A percentile compares a stretch with the other conserved stretches of the same genome.
Conservation (phyloP, 345 rosid species). For the Moricandia moricandioides region DNA sequence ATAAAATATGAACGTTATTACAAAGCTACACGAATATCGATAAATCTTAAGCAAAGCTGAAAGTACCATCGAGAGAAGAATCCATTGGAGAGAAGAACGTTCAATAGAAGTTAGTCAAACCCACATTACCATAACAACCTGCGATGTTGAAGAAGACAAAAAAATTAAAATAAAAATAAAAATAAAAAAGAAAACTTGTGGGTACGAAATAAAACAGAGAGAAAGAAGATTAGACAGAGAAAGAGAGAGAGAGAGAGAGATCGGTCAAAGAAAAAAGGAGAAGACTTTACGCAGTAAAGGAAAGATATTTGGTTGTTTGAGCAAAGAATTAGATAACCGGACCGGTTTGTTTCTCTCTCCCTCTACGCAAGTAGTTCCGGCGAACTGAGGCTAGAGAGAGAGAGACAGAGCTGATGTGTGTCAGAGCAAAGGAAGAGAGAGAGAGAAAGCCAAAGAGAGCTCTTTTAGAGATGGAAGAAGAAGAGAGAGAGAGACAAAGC, state of each 20-base stretch:
- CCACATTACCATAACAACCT: slow-evolving; percentile 27
- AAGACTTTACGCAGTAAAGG: slow-evolving; percentile 26
- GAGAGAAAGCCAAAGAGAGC: not conserved
- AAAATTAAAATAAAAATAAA: not conserved
- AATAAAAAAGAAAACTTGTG: not conserved
- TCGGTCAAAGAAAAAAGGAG: slow-evolving; percentile 7
- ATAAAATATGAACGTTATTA: not conserved
- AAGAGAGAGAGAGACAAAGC: not conserved
- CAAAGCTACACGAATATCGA: slow-evolving; percentile 24
- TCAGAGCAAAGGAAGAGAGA: not conserved
- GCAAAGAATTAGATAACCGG: slow-evolving; percentile 8
- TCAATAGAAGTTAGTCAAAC: slow-evolving; percentile 17
- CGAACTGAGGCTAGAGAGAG: slow-evolving; percentile 16
- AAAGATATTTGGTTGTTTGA: not conserved
- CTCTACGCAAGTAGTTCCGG: slow-evolving; percentile 20
- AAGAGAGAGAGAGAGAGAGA: slow-evolving; percentile 20
- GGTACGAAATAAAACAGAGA: slow-evolving; percentile 16
- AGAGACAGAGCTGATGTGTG: slow-evolving; percentile 26
- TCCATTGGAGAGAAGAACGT: slow-evolving; percentile 20
- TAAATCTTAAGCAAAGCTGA: slow-evolving; percentile 16
- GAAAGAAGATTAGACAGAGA: not conserved
- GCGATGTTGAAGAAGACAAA: slow-evolving; percentile 1
- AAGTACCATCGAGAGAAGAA: slow-evolving; percentile 35
- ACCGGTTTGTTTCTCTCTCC: slow-evolving; percentile 19
- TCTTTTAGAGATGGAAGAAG: not conserved